Evolutionary conservation across 2,329 filamentous ascomycete genomes (phyloP), one percentile per base, ranked within the genome.

Genomic region (Aphanoascus verrucosus): DNA sequence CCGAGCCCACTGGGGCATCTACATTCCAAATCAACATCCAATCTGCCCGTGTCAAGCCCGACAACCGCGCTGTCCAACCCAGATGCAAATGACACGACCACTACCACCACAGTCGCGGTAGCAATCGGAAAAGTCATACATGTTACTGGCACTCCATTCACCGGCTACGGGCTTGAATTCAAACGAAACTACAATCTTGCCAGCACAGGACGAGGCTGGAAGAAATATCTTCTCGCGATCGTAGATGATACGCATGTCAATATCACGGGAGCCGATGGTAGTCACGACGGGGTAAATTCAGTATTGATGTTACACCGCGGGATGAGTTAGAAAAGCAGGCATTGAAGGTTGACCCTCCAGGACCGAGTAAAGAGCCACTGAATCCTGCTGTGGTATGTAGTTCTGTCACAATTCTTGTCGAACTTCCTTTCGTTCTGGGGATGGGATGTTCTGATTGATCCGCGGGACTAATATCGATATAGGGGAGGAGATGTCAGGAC

Each of bases 81-180:
- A 1, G 15, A 32, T 6, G 8, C 14, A 2, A 15, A 20, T 15
- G 15, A 7, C 48, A 37, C 12, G 23, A 28, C 23, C 23, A 28
- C 23, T 28, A 28, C 23, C 3, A 28, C 23, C 23, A 7, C 23
- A 4, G 23, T 7, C 8, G 19, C 28, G 35, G 9, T 5, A 38
- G 23, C 23, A 3, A 28, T 48, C 20, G 55, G 57, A 20, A 61
- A 56, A 51, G 45, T 55, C n/a, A 59, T 60, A 37, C 58, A 57
- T 35, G 57, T 59, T 17, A 54, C 55, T 15, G 55, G 58, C 1
- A 57, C 49, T 12, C 48, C 49, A 23, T 49, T 53, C 43, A 60
- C 54, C 5, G 58, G 55, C 9, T 59, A 53, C 42, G 43, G 47
- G 7, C 55, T 56, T 5, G 57, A 60, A 37, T 60, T 59, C 55